phyloP scores from a whole-genome alignment of 2,329 filamentous ascomycete species.

The Phyllosticta capitalensis region DNA sequence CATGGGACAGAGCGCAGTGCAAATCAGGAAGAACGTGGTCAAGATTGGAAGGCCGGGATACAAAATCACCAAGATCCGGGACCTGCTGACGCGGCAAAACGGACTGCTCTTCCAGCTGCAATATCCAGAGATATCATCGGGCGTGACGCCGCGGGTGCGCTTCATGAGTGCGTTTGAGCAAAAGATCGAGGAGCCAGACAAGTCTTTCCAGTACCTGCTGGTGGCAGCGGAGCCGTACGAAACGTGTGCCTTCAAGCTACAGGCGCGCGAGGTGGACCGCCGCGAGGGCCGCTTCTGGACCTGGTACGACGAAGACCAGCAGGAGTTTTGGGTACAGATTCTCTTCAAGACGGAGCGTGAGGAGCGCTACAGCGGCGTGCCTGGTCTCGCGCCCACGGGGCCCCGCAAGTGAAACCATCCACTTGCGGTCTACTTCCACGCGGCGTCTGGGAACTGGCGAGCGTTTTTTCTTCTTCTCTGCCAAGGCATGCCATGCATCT shows the following conservation, averaged over 20 bases:
- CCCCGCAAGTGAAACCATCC: conserved; percentile 13
- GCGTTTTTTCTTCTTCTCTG: not conserved
- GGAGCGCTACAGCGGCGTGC: conserved; percentile 67
- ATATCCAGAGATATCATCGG: conserved; percentile 78
- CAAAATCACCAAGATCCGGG: conserved; percentile 92
- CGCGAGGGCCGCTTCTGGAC: conserved; percentile 81
- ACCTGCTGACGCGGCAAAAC: conserved; percentile 78
- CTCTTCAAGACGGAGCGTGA: conserved; percentile 98
- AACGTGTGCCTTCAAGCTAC: conserved; percentile 93
- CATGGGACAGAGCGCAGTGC: conserved; percentile 54
- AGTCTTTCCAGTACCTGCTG: conserved; percentile 87
- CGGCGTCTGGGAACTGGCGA: too few species aligned
- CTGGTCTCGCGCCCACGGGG: conserved; percentile 47
- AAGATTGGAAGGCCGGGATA: conserved; percentile 96
- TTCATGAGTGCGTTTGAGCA: conserved; percentile 99
- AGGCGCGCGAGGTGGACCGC: conserved; percentile 84
- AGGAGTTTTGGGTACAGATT: conserved; percentile 96
- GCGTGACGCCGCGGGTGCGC: conserved; percentile 70
- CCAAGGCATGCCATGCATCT: not conserved
- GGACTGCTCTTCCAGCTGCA: conserved; percentile 93
- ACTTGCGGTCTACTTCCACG: not conserved
- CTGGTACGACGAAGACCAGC: conserved; percentile 91
- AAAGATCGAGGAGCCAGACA: conserved; percentile 88
- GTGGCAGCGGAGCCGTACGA: conserved; percentile 97
- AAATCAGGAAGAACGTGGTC: conserved; percentile 69